Conservation (phyloP, 768 basidiomycete genomes). For the Leccinellum albellum region DNA sequence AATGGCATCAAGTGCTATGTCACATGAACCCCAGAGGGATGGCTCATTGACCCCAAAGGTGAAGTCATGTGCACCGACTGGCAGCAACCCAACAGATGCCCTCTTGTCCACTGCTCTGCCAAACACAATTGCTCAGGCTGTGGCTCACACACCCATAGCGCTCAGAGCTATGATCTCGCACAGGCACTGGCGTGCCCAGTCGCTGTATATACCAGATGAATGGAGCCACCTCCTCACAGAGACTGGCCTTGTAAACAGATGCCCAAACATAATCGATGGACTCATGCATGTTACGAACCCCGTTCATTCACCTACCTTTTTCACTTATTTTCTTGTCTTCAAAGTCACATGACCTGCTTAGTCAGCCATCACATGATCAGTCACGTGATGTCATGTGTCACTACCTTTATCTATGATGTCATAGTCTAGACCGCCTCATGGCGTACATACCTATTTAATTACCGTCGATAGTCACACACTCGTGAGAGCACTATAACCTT, state of each 20-base stretch:
- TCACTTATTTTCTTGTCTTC: no score
- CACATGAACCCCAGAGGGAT: background rate
- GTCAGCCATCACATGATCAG: no score
- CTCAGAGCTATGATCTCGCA: background rate
- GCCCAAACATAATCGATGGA: background rate
- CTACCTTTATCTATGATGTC: no score
- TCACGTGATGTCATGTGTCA: no score
- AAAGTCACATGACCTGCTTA: no score
- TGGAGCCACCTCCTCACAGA: background rate
- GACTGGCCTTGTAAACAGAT: background rate
- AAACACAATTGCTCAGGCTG: background rate
- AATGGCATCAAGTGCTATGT: background rate
- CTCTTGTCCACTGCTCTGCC: background rate
- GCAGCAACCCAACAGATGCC: background rate
- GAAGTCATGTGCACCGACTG: background rate
- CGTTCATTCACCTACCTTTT: no score
- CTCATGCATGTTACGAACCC: no score
- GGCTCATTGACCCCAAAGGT: background rate
- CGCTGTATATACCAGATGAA: background rate
- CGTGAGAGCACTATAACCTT: no score
- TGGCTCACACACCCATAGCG: background rate
- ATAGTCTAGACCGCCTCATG: no score
- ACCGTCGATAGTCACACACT: no score
- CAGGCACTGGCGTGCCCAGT: background rate
- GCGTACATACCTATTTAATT: no score